These are phyloP conservation scores for Penicillium brasilianum DNA, from an alignment of 2,329 filamentous ascomycete species.

Conservation along the genomic window DNA sequence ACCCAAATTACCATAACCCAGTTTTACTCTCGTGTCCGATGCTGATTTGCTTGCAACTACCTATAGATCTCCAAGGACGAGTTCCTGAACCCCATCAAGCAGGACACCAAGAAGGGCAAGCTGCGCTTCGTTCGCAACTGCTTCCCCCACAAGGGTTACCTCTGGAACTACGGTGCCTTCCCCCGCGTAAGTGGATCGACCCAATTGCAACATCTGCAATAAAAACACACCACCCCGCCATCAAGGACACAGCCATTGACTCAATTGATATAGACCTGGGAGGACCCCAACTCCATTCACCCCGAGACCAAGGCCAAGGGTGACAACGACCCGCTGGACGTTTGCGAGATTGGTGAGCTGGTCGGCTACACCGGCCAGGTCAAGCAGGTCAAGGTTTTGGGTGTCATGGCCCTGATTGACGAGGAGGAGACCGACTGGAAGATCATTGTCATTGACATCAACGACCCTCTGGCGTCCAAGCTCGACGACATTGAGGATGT, in stretches of 20 bases:
- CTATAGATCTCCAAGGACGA: conserved; percentile 96
- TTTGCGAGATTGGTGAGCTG: conserved; percentile 99
- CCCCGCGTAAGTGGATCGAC: conserved; percentile 71
- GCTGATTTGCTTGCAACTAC: conserved; percentile 22
- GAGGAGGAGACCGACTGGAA: conserved; percentile 99
- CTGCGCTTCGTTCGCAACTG: conserved; percentile 99
- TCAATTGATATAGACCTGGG: conserved; percentile 76
- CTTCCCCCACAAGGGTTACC: conserved; percentile 99
- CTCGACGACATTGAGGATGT: conserved; percentile 99
- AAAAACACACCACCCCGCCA: not conserved
- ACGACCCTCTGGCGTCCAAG: conserved; percentile 94
- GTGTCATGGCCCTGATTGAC: conserved; percentile 98
- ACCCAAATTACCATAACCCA: not conserved
- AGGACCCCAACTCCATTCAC: conserved; percentile 94
- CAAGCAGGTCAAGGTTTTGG: conserved; percentile 99
- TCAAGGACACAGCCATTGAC: not conserved
- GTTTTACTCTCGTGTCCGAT: not conserved
- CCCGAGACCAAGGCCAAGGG: conserved; percentile 99
- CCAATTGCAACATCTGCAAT: not conserved
- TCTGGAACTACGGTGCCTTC: conserved; percentile 99
- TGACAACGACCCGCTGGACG: conserved; percentile 98
- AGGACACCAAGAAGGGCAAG: conserved; percentile 99
- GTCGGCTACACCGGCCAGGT: conserved; percentile 95
- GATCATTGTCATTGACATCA: conserved; percentile 98
- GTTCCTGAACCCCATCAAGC: conserved; percentile 97